Percentiles rank a stretch among this genome's conserved stretches.
phyloP scores from a whole-genome alignment of 257 asterid species.

The Gentiana macrophylla region DNA sequence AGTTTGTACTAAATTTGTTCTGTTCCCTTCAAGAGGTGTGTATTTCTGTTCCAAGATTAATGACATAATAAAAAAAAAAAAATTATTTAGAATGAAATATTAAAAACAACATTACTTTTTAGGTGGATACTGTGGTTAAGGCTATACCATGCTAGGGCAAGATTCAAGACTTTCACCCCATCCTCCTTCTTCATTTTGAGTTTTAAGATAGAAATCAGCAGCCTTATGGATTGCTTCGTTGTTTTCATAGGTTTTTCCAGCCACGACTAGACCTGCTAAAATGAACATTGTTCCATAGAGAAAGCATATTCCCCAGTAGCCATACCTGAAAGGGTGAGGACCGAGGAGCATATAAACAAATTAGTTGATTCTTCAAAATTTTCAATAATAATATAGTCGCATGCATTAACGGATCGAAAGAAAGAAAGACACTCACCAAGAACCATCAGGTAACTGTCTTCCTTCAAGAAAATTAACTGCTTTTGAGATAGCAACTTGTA shows the following conservation, averaged over 20 bases:
- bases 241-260: constrained; percentile 46
- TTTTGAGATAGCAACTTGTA: constrained; percentile 34
- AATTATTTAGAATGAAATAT: neutral
- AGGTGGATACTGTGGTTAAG: neutral
- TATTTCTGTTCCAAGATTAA: constrained; percentile 33
- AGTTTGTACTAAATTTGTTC: constrained; percentile 70
- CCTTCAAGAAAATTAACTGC: constrained; percentile 44
- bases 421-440: constrained; percentile 33
- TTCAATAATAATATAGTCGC: neutral
- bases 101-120: too few species aligned
- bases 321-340: constrained; percentile 33
- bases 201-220: constrained; percentile 35
- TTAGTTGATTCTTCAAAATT: neutral
- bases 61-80: neutral
- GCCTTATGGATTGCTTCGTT: constrained; percentile 44
- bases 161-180: constrained; percentile 82
- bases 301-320: constrained; percentile 77
- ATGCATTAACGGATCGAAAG: too few species aligned
- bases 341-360: too few species aligned
- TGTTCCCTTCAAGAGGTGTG: constrained; percentile 61
- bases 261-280: constrained; percentile 40
- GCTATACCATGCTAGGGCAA: constrained; percentile 65
- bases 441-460: constrained; percentile 54
- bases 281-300: constrained; percentile 61
- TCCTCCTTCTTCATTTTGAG: constrained; percentile 72